Conservation (phyloP, 2,329 filamentous ascomycete genomes). For the Penicillium sp. region DNA sequence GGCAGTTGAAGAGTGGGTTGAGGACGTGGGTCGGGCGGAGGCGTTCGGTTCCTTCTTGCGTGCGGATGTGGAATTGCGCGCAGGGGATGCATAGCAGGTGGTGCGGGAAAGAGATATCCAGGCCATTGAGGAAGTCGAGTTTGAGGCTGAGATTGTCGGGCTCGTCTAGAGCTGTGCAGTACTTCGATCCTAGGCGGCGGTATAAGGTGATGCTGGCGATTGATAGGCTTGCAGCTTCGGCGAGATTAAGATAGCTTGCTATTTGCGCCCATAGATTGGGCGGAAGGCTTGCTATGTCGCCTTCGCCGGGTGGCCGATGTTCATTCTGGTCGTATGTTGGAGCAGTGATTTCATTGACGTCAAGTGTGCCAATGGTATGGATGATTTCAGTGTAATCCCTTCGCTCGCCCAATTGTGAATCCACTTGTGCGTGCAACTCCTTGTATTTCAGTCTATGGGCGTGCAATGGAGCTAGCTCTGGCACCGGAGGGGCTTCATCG, state of each 20-base stretch:
- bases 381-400: slow-evolving; percentile 39
- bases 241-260: slow-evolving; percentile 42
- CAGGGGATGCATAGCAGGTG: slow-evolving; percentile 62
- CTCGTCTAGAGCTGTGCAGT: slow-evolving; percentile 41
- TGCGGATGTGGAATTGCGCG: slow-evolving; percentile 55
- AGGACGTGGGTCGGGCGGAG: slow-evolving; percentile 54
- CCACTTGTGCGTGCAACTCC: slow-evolving; percentile 27
- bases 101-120: slow-evolving; percentile 54
- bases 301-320: slow-evolving; percentile 39
- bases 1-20: slow-evolving; percentile 59
- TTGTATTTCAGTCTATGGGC: slow-evolving; percentile 37
- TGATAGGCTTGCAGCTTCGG: slow-evolving; percentile 52
- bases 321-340: slow-evolving; percentile 17
- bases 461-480: slow-evolving; percentile 34
- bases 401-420: slow-evolving; percentile 39
- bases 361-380: slow-evolving; percentile 36
- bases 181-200: slow-evolving; percentile 42
- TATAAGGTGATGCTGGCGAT: slow-evolving; percentile 51
- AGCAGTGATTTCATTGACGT: slow-evolving; percentile 26
- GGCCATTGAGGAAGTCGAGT: slow-evolving; percentile 51
- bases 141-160: slow-evolving; percentile 49
- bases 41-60: slow-evolving; percentile 53
- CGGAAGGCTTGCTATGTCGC: slow-evolving; percentile 48
- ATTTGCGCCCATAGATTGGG: slow-evolving; percentile 49
- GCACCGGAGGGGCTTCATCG: slow-evolving; percentile 31